Evolutionary conservation across 768 basidiomycete genomes (phyloP).

Genomic region (Dacryopinax spathularia): DNA sequence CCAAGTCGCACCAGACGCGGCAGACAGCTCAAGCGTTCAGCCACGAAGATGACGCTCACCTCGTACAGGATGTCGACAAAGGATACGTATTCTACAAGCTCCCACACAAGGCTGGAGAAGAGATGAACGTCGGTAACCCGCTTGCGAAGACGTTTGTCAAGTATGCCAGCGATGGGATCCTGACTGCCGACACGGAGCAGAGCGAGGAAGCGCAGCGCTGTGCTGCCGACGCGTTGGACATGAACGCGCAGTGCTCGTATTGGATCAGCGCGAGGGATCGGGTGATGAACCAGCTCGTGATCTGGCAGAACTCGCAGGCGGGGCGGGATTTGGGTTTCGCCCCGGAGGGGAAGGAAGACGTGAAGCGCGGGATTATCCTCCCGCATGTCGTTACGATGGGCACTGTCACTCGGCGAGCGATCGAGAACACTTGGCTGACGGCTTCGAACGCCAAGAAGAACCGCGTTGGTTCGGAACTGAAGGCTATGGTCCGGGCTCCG

Average conservation of each 20-base stretch:
- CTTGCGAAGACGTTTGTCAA: constrained; percentile 80
- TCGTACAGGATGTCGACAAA: constrained; percentile 36
- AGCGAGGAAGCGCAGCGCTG: constrained; percentile 30
- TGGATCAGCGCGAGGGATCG: constrained; percentile 93
- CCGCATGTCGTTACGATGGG: constrained; percentile 98
- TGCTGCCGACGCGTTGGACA: constrained; percentile 70
- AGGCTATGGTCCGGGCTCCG: constrained; percentile 93
- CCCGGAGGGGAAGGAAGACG: constrained; percentile 11
- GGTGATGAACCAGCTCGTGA: constrained; percentile 81
- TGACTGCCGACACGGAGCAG: constrained; percentile 30
- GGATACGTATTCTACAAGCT: constrained; percentile 73
- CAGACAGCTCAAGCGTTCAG: constrained; percentile 41
- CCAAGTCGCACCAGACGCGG: constrained; percentile 30
- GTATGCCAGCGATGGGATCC: constrained; percentile 70
- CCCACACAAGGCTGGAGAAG: constrained; percentile 91
- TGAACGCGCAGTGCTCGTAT: constrained; percentile 91
- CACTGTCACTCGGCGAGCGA: constrained; percentile 90
- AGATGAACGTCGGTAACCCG: constrained; percentile 88
- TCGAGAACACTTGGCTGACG: constrained; percentile 96
- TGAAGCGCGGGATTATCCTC: constrained; percentile 79
- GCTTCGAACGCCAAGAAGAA: constrained; percentile 97
- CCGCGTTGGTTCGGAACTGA: constrained; percentile 94
- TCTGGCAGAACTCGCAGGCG: constrained; percentile 47
- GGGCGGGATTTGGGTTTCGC: constrained; percentile 40
- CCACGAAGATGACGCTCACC: constrained; percentile 43